Evolutionary conservation across 345 rosid genomes (phyloP).

Genomic region (Pelargonium nanum): DNA sequence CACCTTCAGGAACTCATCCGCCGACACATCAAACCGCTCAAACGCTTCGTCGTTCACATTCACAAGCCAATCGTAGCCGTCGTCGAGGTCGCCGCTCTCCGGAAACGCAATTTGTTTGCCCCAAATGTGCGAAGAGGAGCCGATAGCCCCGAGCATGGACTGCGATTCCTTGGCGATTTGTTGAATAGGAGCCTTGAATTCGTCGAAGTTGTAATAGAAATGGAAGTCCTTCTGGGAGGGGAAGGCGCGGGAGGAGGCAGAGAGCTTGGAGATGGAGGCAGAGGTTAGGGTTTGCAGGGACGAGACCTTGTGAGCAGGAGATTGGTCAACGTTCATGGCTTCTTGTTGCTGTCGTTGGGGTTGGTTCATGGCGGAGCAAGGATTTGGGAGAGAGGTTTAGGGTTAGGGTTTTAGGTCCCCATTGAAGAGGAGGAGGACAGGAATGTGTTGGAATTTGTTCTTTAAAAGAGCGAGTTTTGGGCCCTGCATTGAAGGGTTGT

Average conservation of each 20-base stretch:
- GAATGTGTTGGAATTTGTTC: no score
- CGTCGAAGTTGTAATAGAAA: conserved; percentile 68
- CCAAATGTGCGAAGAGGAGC: conserved; percentile 29
- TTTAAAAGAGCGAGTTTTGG: no score
- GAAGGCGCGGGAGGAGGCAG: conserved; percentile 40
- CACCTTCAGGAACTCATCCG: conserved; percentile 40
- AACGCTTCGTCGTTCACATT: conserved; percentile 56
- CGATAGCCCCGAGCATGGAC: conserved; percentile 45
- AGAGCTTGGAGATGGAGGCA: conserved; percentile 34
- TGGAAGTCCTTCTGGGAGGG: conserved; percentile 72
- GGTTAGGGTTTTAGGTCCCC: not conserved
- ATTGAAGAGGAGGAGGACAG: not conserved
- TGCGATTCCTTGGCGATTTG: conserved; percentile 36
- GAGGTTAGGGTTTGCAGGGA: conserved; percentile 26
- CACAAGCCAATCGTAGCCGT: conserved; percentile 68
- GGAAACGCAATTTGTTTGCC: conserved; percentile 29
- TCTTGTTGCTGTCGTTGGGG: no score
- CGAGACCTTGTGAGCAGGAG: conserved; percentile 16
- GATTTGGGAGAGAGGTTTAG: not conserved
- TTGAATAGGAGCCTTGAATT: conserved; percentile 49
- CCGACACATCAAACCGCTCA: conserved; percentile 54
- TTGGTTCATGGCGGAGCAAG: conserved; percentile 12
- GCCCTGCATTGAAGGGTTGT: no score
- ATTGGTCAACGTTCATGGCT: conserved; percentile 16
- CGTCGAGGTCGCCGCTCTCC: conserved; percentile 34